Percentiles rank a stretch among this genome's conserved stretches.
phyloP scores from a whole-genome alignment of 495 filamentous ascomycete species.

The Chaetomium tenue region DNA sequence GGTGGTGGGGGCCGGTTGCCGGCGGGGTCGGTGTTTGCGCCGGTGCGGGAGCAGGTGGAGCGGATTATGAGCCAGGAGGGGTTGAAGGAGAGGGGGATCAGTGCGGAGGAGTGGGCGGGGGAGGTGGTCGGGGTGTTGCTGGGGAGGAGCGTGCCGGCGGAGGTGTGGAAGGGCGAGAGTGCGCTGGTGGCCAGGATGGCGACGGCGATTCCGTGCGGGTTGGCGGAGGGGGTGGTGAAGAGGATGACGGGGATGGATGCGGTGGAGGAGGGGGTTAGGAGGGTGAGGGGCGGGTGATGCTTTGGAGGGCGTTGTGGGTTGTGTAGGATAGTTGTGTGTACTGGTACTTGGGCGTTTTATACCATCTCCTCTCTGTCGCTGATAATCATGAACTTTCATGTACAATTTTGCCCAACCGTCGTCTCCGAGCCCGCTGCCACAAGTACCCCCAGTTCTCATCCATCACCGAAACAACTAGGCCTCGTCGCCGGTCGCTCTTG shows the following conservation, averaged over 20 bases:
- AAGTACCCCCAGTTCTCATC: too few relatives aligned
- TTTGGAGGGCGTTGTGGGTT: too few relatives aligned
- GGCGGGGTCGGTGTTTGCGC: constrained; percentile 13
- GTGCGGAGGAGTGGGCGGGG: constrained; percentile 19
- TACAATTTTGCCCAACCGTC: too few relatives aligned
- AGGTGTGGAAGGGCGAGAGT: constrained; percentile 20
- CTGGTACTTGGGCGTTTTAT: too few relatives aligned
- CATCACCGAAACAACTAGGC: too few relatives aligned
- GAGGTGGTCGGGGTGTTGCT: constrained; percentile 19
- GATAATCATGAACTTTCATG: too few relatives aligned
- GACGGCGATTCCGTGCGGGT: constrained; percentile 13
- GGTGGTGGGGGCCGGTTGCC: constrained; percentile 3
- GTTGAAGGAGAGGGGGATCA: constrained; percentile 5
- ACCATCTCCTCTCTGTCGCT: too few relatives aligned
- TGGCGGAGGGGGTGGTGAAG: neutral
- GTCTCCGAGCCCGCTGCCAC: too few relatives aligned
- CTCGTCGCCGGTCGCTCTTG: too few relatives aligned
- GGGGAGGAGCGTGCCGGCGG: constrained; percentile 12
- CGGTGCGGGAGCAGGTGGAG: constrained; percentile 28
- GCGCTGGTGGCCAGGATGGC: constrained; percentile 12
- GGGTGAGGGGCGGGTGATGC: neutral
- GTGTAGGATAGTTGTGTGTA: too few relatives aligned
- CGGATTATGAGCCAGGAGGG: constrained; percentile 20
- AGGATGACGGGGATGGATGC: constrained; percentile 20
- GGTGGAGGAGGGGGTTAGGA: constrained; percentile 14